A percentile compares a stretch with the other conserved stretches of the same genome.
Evolutionary conservation across 495 filamentous ascomycete genomes (phyloP).

Genomic region (Symbiotaphrina buchneri): DNA sequence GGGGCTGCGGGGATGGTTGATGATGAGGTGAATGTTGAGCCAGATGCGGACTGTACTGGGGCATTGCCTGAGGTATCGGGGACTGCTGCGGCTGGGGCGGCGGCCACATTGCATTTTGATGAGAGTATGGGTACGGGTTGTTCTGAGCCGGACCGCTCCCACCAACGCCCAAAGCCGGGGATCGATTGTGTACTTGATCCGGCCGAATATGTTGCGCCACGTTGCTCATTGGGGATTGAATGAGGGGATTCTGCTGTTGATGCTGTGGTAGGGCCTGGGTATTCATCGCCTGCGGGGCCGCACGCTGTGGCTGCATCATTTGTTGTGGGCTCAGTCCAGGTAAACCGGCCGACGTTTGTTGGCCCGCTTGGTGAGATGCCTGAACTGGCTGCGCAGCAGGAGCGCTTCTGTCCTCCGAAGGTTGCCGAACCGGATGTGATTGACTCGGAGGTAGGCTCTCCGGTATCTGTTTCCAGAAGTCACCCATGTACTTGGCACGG

Average conservation of each 20-base stretch:
- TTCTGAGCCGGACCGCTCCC: slow-evolving; percentile 17
- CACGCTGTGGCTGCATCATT: neutral
- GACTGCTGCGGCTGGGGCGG: slow-evolving; percentile 30
- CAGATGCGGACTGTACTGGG: slow-evolving; percentile 20
- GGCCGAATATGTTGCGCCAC: slow-evolving; percentile 21
- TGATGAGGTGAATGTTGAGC: slow-evolving; percentile 17
- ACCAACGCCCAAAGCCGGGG: slow-evolving; percentile 14
- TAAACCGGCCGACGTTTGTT: too few species aligned
- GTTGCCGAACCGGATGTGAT: slow-evolving; percentile 20
- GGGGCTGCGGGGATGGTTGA: slow-evolving; percentile 15
- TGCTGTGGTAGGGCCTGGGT: slow-evolving; percentile 22
- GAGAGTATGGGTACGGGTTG: slow-evolving; percentile 20
- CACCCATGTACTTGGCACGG: slow-evolving; percentile 53
- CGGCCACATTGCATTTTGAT: slow-evolving; percentile 24
- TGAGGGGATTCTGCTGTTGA: slow-evolving; percentile 26
- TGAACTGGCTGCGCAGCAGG: slow-evolving; percentile 17
- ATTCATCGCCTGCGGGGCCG: slow-evolving; percentile 28
- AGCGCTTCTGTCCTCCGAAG: slow-evolving; percentile 20
- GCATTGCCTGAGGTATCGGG: slow-evolving; percentile 16
- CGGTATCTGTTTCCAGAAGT: slow-evolving; percentile 55
- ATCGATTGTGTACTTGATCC: slow-evolving; percentile 22
- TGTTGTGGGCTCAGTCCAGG: slow-evolving; percentile 1
- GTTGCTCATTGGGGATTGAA: slow-evolving; percentile 26
- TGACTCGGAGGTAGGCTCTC: slow-evolving; percentile 38
- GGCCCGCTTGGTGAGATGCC: slow-evolving; percentile 20